Evolutionary conservation across 116 monocot species (phyloP), one percentile per base, ranked within the genome.

Genomic region (Posidonia oceanica): DNA sequence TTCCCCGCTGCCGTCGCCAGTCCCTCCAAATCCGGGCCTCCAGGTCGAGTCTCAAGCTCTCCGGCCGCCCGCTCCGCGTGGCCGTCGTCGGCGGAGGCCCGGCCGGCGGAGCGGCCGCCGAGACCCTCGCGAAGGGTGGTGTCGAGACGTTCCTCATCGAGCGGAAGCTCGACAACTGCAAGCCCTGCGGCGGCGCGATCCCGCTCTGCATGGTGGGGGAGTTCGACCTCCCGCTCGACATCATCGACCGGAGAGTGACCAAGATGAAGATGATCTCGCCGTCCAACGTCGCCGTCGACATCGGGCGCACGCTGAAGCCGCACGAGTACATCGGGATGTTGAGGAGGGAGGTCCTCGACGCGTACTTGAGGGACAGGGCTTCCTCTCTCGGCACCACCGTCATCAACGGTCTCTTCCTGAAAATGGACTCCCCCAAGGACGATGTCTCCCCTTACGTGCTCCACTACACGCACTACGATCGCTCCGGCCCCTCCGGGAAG

Each of bases 231-330:
- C 96, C 96, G 0, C 74, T 86, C 39, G 96, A 96, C 73, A 88
- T 96, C 59, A 87, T 96, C 76, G 96, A 96, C 78, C 74, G 96
- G 53, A 73, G 81, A 22, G 96, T 96, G 59, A 88, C 86, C 7
- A 96, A 91, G 85, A 96, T 96, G 96, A 96, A 96, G 88, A 91
- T 96, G 96, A 96, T 96, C 18, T 96, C 96, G 3, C 96, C 96
- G 16, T 96, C 96, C 53, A 96, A 96, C 73, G 91, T 96, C 62
- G 77, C 86, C 29, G 96, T 96, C 71, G 96, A 96, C 69, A 96
- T 96, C 71, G 96, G 96, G 39, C 76, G 86, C 20, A 96, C 96
- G 4, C 76, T 96, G 40, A 86, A 76, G 73, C 91, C 91, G 3
- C 69, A 89, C 64, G 96, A 96, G 91, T 96, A 88, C 86, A 96